A percentile compares a stretch with the other conserved stretches of the same genome.
phyloP scores from a whole-genome alignment of 106 monocot genomes.

The Apostasia ramifera region DNA sequence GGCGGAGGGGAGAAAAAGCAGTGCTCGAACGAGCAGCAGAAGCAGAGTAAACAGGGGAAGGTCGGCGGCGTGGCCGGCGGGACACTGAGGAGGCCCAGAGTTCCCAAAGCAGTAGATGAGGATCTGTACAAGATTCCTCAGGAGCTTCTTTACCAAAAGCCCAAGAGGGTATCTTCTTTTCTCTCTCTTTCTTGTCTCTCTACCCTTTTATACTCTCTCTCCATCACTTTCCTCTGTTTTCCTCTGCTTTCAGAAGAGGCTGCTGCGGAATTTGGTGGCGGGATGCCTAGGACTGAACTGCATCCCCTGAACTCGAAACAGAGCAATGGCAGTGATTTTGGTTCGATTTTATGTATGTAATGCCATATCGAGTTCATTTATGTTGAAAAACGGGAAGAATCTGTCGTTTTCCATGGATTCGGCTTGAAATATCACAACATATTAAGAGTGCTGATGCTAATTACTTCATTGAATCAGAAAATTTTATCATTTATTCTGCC shows the following conservation, averaged over 20 bases:
- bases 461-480: too few species aligned
- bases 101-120: slow-evolving; percentile 32
- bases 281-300: too few species aligned
- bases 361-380: background rate
- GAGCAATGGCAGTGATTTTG: too few species aligned
- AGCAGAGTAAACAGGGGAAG: slow-evolving; percentile 5
- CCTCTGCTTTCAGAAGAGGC: background rate
- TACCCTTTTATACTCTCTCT: background rate
- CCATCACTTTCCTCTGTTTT: background rate
- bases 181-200: background rate
- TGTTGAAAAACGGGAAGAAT: too few species aligned
- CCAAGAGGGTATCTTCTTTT: slow-evolving; percentile 17
- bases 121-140: slow-evolving; percentile 44
- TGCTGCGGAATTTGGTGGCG: too few species aligned
- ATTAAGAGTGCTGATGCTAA: too few species aligned
- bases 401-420: too few species aligned
- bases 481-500: too few species aligned
- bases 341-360: background rate
- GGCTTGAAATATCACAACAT: too few species aligned
- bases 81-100: background rate
- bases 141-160: slow-evolving; percentile 28
- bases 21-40: slow-evolving; percentile 1
- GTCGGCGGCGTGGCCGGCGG: background rate
- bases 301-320: too few species aligned
- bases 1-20: background rate